Evolutionary conservation across 148 eudicot genomes (phyloP).

Genomic region (Spergularia marina): DNA sequence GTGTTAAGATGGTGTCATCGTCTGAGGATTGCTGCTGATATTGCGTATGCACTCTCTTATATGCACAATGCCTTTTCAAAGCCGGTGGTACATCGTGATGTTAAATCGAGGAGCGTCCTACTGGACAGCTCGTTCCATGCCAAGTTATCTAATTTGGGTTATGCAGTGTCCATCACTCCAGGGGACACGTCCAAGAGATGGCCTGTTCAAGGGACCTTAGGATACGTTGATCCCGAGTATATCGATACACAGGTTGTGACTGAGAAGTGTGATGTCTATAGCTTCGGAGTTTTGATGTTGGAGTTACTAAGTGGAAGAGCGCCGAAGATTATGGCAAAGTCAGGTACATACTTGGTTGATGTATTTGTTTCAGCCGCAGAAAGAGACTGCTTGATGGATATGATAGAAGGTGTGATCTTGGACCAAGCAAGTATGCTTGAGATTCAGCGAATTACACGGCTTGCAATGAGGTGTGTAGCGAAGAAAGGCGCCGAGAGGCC

Average conservation of each 20-base stretch:
- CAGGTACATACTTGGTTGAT: conserved; percentile 21
- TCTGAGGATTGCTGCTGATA: conserved; percentile 22
- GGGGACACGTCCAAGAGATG: conserved; percentile 3
- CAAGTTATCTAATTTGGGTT: conserved; percentile 25
- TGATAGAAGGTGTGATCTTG: conserved; percentile 18
- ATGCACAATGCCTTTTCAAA: conserved; percentile 20
- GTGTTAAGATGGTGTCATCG: conserved; percentile 18
- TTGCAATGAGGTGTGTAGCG: conserved; percentile 24
- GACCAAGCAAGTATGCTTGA: conserved; percentile 13
- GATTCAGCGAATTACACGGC: conserved; percentile 7
- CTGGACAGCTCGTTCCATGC: conserved; percentile 11
- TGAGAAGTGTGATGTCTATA: conserved; percentile 27
- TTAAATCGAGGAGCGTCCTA: conserved; percentile 21
- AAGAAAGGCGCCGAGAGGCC: conserved; percentile 29
- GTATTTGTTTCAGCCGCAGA: conserved; percentile 16
- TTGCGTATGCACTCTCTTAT: conserved; percentile 26
- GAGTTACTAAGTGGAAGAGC: conserved; percentile 12
- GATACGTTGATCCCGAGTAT: conserved; percentile 20
- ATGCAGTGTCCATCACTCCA: conserved; percentile 15
- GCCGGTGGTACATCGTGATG: conserved; percentile 25
- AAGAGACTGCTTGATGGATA: conserved; percentile 8
- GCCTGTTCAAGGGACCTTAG: conserved; percentile 4
- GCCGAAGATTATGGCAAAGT: background rate
- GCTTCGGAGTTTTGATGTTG: conserved; percentile 24
- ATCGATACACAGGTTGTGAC: conserved; percentile 12